Conservation (phyloP, 345 rosid genomes). For the Mercurialis annua region DNA sequence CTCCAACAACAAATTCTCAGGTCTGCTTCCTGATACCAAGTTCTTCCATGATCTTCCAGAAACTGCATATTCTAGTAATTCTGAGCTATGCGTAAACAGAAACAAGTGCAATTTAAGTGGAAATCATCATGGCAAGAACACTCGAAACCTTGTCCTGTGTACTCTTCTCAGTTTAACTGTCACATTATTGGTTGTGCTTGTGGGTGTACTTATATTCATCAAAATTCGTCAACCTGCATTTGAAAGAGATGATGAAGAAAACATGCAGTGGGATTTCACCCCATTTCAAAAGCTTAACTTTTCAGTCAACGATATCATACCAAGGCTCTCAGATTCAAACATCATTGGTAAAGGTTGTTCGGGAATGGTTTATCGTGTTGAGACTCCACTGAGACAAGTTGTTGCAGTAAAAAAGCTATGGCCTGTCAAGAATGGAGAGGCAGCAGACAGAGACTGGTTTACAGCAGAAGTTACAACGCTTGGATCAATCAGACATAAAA, state of each 20-base stretch:
- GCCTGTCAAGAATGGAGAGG: constrained; percentile 50
- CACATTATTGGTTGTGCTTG: constrained; percentile 32
- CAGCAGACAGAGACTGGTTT: constrained; percentile 52
- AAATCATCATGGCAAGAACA: constrained; percentile 22
- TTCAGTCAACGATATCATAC: constrained; percentile 43
- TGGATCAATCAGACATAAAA: constrained; percentile 66
- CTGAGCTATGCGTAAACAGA: constrained; percentile 45
- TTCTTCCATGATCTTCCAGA: constrained; percentile 50
- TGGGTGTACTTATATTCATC: constrained; percentile 35
- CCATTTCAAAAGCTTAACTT: constrained; percentile 69
- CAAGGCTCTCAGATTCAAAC: constrained; percentile 50
- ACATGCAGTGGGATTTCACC: constrained; percentile 51
- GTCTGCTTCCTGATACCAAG: constrained; percentile 55
- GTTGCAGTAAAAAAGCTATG: constrained; percentile 74
- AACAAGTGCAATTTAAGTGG: constrained; percentile 27
- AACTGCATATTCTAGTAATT: constrained; percentile 47
- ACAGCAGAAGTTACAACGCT: constrained; percentile 66
- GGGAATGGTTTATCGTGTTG: constrained; percentile 65
- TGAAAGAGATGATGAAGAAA: constrained; percentile 31
- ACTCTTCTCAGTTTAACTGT: constrained; percentile 39
- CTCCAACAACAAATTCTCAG: constrained; percentile 59
- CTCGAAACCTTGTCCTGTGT: constrained; percentile 36
- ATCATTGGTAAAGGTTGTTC: constrained; percentile 63
- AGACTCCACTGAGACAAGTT: constrained; percentile 45
- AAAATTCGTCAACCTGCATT: constrained; percentile 30